phyloP scores from a whole-genome alignment of 257 asterid species.

The Haberlea rhodopensis region DNA sequence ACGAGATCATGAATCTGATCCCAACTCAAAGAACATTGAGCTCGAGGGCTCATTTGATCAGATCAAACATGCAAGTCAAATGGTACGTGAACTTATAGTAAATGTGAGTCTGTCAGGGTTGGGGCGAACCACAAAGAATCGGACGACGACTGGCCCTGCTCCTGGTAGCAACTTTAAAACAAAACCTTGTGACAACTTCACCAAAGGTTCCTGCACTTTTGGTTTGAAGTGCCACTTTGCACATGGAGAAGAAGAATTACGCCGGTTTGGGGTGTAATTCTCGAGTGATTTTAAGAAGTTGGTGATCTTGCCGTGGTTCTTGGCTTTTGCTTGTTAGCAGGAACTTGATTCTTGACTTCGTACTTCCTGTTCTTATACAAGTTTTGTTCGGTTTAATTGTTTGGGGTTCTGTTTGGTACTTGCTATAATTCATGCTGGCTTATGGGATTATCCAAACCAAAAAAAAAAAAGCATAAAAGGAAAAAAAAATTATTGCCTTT shows the following conservation, averaged over 20 bases:
- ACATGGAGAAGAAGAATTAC: constrained; percentile 73
- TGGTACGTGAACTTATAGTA: constrained; percentile 73
- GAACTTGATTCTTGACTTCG: not conserved
- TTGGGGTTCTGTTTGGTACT: too few relatives aligned
- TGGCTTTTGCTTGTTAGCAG: not conserved
- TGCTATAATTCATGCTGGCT: too few relatives aligned
- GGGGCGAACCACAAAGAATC: constrained; percentile 39
- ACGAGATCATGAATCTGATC: constrained; percentile 64
- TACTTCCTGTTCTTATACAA: too few relatives aligned
- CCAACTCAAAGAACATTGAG: constrained; percentile 64
- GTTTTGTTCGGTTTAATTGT: too few relatives aligned
- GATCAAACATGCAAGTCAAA: constrained; percentile 74
- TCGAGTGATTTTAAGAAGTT: not conserved
- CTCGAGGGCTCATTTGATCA: constrained; percentile 78
- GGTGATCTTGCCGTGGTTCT: not conserved
- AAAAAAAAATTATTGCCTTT: too few relatives aligned
- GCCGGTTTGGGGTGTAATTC: constrained; percentile 39
- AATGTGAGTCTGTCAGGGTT: constrained; percentile 39
- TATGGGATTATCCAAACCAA: too few relatives aligned
- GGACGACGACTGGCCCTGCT: constrained; percentile 31
- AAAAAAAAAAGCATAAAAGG: too few relatives aligned
- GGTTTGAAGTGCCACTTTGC: constrained; percentile 86
- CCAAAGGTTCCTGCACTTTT: constrained; percentile 63
- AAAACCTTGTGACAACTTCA: constrained; percentile 65
- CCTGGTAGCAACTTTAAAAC: constrained; percentile 59